Evolutionary conservation across 164 flowering plant species (phyloP), one percentile per base, ranked within the genome.

Genomic region (Tetrastigma voinierianum): DNA sequence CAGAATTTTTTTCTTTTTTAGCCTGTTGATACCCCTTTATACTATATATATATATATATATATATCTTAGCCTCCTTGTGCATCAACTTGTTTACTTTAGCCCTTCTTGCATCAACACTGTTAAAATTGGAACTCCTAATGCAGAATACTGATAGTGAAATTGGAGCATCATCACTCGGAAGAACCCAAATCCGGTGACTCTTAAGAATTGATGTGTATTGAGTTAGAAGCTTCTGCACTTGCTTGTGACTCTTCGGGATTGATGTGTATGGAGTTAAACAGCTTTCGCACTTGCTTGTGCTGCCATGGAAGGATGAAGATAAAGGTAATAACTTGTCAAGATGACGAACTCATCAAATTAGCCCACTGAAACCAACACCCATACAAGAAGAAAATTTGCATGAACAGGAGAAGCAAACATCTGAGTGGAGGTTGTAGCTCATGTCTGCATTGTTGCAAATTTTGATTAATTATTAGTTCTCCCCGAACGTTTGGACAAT

Each of bases 121-220:
- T 32, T 32, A 32, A 4, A 32, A 32, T 32, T 32, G 40, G 40
- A 32, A 32, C 52, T 67, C 2, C 48, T 23, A 20, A 61, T 77
- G 78, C 95, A 93, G 96, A 86, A 85, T 72, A 81, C 89, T 9
- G 87, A 87, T 25, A 84, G 85, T 65, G 88, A 86, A 59, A 83
- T 90, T 59, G 95, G 93, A 71, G 88, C 90, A 52, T 84, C 86
- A 13, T 90, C 88, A 32, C 72, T 84, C n/a, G 95, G 95, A 59
- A 85, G 95, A 84, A 83, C 90, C 19, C 84, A 81, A 53, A 93
- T 90, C 57, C 77, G 97, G 70, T 91, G 80, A 87, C 67, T n/a
- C 49, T 43, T 14, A 20, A 21, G 15, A 49, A 15, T 62, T 45
- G 20, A 13, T 19, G n/a, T 55, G 32, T 47, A 18, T 43, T 17